A percentile compares a stretch with the other conserved stretches of the same genome.
phyloP scores from a whole-genome alignment of 2,329 filamentous ascomycete genomes.

The Aspergillus latus region DNA sequence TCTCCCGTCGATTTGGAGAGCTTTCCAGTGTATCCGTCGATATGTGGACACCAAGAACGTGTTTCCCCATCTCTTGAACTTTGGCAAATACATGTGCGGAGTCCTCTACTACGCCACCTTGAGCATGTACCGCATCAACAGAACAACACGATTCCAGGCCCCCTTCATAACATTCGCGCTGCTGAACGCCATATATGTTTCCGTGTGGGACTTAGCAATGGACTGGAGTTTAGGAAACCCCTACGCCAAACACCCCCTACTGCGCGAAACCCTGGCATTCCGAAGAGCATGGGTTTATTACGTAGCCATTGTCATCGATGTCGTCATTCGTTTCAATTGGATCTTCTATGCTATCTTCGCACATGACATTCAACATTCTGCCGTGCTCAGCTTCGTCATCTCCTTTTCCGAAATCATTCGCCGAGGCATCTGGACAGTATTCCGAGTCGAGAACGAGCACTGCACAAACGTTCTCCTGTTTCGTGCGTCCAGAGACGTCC shows the following conservation, averaged over 20 bases:
- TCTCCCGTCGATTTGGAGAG: conserved; percentile 84
- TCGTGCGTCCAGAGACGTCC: conserved; percentile 84
- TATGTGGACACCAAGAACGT: conserved; percentile 82
- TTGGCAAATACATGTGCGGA: conserved; percentile 84
- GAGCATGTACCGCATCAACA: conserved; percentile 78
- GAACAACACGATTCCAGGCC: conserved; percentile 56
- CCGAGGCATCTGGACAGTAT: conserved; percentile 84
- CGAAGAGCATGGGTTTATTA: conserved; percentile 85
- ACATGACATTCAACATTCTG: conserved; percentile 76
- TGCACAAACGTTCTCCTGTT: conserved; percentile 88
- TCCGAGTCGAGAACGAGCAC: conserved; percentile 97
- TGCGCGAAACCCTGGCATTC: conserved; percentile 77
- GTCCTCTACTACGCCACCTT: conserved; percentile 76
- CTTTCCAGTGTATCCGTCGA: conserved; percentile 85
- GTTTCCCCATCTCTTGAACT: conserved; percentile 91
- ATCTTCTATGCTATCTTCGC: conserved; percentile 88
- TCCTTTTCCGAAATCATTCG: conserved; percentile 77
- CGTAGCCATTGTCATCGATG: conserved; percentile 75
- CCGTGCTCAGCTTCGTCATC: conserved; percentile 76
- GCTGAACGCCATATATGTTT: conserved; percentile 81
- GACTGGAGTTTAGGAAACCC: conserved; percentile 91
- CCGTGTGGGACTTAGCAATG: conserved; percentile 93
- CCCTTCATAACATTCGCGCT: conserved; percentile 77
- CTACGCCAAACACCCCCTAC: conserved; percentile 63
- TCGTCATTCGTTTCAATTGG: conserved; percentile 88